Evolutionary conservation across 371 early-diverging fungal genomes (phyloP).

Genomic region (Neoconidiobolus thromboides): DNA sequence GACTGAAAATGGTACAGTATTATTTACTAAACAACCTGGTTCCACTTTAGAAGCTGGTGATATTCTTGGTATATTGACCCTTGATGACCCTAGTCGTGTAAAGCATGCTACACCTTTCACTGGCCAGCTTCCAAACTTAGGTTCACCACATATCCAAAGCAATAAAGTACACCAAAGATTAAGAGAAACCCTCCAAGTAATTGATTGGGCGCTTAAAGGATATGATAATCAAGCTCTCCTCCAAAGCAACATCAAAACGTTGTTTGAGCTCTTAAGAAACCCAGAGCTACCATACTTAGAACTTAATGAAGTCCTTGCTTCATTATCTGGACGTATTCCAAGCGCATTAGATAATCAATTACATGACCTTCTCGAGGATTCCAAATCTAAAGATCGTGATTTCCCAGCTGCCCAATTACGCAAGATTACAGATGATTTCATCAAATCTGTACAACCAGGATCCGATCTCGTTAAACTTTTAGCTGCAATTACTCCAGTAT

Average conservation of each 20-base stretch:
- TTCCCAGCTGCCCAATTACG: constrained; percentile 65
- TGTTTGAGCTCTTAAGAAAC: constrained; percentile 51
- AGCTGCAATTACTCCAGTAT: constrained; percentile 41
- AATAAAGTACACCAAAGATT: constrained; percentile 72
- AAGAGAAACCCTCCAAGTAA: constrained; percentile 29
- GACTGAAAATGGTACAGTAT: constrained; percentile 74
- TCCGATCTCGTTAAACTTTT: constrained; percentile 40
- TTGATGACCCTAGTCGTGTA: constrained; percentile 86
- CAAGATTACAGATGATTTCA: constrained; percentile 33
- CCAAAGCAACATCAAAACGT: constrained; percentile 41
- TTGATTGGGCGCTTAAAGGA: constrained; percentile 70
- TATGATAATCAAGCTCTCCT: constrained; percentile 63
- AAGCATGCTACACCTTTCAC: constrained; percentile 75
- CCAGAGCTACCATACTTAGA: constrained; percentile 76
- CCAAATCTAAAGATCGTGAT: constrained; percentile 17
- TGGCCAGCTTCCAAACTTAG: constrained; percentile 63
- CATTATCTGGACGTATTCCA: constrained; percentile 76
- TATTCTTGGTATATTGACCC: constrained; percentile 71
- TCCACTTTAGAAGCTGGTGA: constrained; percentile 76
- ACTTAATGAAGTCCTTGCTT: constrained; percentile 57
- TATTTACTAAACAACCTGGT: constrained; percentile 79
- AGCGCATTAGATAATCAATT: constrained; percentile 39
- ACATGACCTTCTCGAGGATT: constrained; percentile 20
- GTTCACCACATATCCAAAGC: constrained; percentile 48
- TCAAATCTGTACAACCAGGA: constrained; percentile 27